Conservation (phyloP, 176 grass and related monocot genomes). For the Cocos nucifera region DNA sequence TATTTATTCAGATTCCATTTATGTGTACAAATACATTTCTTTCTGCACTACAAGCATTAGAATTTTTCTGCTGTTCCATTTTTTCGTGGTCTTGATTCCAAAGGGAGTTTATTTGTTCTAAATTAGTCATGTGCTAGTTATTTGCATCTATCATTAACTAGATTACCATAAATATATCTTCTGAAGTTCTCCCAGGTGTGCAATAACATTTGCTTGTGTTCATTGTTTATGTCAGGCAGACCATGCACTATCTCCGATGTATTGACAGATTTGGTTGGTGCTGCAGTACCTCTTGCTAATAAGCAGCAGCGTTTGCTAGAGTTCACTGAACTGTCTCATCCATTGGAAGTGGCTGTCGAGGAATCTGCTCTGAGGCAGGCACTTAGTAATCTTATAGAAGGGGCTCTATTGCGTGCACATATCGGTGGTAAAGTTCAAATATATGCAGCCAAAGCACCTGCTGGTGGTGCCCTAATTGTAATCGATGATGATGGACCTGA, state of each 20-base stretch:
- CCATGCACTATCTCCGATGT: constrained; percentile 48
- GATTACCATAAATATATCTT: not conserved
- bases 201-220: constrained; percentile 20
- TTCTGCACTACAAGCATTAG: no score
- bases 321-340: constrained; percentile 28
- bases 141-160: not conserved
- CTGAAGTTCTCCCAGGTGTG: not conserved
- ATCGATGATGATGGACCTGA: constrained; percentile 80
- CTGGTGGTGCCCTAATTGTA: constrained; percentile 45
- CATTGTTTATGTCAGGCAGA: constrained; percentile 55
- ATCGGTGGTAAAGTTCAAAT: constrained; percentile 51
- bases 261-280: constrained; percentile 54
- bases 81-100: no score
- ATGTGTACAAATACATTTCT: no score
- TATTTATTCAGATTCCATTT: no score
- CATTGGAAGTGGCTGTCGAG: constrained; percentile 52
- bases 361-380: constrained; percentile 63
- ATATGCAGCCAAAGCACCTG: constrained; percentile 41
- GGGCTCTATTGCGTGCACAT: constrained; percentile 54
- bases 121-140: not conserved
- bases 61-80: no score
- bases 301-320: constrained; percentile 52
- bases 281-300: constrained; percentile 47
- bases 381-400: constrained; percentile 76
- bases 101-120: not conserved